These are phyloP conservation scores for Tetrahymena malaccensis DNA, from an alignment of 73 alveolate genomes.

Conservation along the genomic window DNA sequence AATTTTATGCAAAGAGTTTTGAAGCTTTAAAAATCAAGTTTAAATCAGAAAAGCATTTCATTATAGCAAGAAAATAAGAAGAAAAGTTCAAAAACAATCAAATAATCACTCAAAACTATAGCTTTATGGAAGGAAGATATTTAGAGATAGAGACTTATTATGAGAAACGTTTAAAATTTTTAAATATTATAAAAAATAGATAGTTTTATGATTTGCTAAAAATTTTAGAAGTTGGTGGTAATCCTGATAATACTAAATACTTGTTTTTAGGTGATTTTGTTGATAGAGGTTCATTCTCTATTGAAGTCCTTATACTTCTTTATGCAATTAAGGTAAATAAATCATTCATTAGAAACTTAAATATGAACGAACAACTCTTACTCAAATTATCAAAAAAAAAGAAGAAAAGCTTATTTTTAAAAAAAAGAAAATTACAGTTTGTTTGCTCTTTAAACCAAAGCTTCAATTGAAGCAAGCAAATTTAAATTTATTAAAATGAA, in stretches of 20 bases:
- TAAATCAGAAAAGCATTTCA: no score
- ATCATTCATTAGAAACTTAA: neutral
- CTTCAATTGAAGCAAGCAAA: no score
- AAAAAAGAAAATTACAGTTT: neutral
- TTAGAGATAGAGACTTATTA: neutral
- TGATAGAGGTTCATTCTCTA: constrained; percentile 89
- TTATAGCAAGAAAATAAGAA: no score
- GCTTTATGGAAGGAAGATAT: neutral
- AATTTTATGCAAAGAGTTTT: no score
- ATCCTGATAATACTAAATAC: constrained; percentile 82
- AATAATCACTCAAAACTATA: no score
- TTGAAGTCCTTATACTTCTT: constrained; percentile 76
- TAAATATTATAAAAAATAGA: neutral
- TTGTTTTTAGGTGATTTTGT: constrained; percentile 90
- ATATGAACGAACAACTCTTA: neutral
- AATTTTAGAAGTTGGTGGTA: constrained; percentile 88
- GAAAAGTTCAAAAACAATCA: no score
- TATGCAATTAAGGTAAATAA: constrained; percentile 51
- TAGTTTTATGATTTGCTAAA: constrained; percentile 77
- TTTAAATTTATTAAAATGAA: no score
- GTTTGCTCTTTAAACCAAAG: no score
- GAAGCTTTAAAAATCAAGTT: no score
- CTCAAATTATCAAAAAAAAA: neutral
- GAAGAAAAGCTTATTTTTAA: neutral
- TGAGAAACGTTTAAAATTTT: neutral